phyloP scores from a whole-genome alignment of 352 stramenopile genomes.

The Pythium plurisporium region DNA sequence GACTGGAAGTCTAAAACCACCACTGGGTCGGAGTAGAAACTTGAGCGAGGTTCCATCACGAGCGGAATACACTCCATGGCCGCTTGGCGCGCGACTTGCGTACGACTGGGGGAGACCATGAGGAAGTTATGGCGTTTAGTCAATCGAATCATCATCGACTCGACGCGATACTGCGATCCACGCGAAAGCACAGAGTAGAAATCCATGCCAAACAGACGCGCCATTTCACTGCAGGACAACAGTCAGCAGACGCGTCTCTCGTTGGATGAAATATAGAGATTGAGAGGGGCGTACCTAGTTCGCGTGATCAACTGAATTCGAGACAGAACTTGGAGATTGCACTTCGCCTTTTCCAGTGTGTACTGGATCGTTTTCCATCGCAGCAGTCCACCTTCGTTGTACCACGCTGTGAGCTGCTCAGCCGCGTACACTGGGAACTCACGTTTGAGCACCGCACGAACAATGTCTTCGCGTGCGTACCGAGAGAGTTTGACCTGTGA shows the following conservation, averaged over 20 bases:
- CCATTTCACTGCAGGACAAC: conserved; percentile 81
- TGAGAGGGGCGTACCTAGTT: conserved; percentile 31
- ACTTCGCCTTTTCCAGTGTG: conserved; percentile 16
- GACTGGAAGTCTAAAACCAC: conserved; percentile 99
- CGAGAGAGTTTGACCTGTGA: conserved; percentile 51
- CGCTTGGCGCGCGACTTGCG: conserved; percentile 84
- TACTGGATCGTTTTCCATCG: conserved; percentile 32
- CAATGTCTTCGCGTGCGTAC: conserved; percentile 58
- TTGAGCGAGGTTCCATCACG: conserved; percentile 94
- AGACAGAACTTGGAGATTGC: conserved; percentile 46
- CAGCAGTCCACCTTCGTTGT: conserved; percentile 11
- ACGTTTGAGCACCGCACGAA: conserved; percentile 40
- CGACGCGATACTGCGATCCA: conserved; percentile 92
- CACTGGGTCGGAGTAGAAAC: conserved; percentile 96
- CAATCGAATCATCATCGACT: conserved; percentile 90
- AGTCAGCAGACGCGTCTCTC: background rate
- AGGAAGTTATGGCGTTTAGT: conserved; percentile 88
- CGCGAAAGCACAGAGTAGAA: conserved; percentile 92
- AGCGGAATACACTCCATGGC: conserved; percentile 92
- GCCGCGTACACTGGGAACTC: conserved; percentile 41
- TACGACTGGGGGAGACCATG: conserved; percentile 69
- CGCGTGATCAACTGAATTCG: conserved; percentile 62
- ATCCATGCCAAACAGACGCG: conserved; percentile 91
- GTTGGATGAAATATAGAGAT: background rate
- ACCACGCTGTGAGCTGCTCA: conserved; percentile 42